Base-by-base conservation (phyloP, 2,329 filamentous ascomycete genomes). In the Fusarium sulawesiense region DNA sequence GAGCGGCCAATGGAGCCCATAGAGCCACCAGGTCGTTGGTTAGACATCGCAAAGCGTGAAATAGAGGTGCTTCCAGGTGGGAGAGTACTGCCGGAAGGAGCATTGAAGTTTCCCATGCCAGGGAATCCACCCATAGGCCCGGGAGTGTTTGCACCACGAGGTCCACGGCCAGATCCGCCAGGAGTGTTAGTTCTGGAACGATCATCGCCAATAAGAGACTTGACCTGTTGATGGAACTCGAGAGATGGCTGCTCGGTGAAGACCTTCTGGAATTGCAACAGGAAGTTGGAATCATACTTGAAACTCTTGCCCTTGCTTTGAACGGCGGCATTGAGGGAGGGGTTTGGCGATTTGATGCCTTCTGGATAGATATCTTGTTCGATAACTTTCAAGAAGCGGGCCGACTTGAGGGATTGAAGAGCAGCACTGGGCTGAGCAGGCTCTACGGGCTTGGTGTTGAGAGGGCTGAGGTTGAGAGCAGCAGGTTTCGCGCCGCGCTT, bases 161-260 rank as follows among this genome's bases (percentile, higher is more conserved):
- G 56, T 45, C 57, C 51, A 44, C 68, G 67, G 25, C 50, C 66
- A 55, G 63, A 66, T 30, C 66, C 66, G 30, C 66, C 66, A 58
- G 66, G 66, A 44, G 67, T 68, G 21, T 67, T 70, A 54, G 63
- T 70, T 78, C 64, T 68, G 14, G 89, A 82, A 79, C 93, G 82
- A 51, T 84, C 87, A 61, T 92, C 94, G 61, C 95, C 95, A 72
- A 99, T 90, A 80, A 84, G 91, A 86, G 82, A 92, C 91, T 87
- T 95, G 87, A 99, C 90, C 77, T 96, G 94, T 71, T 91, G 87
- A 77, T 97, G 92, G 89, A 97, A 99, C 77, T 98, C 95, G 45
- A 94, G 81, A 1, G 94, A 97, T 16, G 96, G 96, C 83, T 98
- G 97, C 85, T 99, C 96, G 68, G 93, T 97, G 83, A 98, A 99